These are phyloP conservation scores for Aspergillus conjunctus DNA, from an alignment of 495 filamentous ascomycete species.

Conservation along the genomic window DNA sequence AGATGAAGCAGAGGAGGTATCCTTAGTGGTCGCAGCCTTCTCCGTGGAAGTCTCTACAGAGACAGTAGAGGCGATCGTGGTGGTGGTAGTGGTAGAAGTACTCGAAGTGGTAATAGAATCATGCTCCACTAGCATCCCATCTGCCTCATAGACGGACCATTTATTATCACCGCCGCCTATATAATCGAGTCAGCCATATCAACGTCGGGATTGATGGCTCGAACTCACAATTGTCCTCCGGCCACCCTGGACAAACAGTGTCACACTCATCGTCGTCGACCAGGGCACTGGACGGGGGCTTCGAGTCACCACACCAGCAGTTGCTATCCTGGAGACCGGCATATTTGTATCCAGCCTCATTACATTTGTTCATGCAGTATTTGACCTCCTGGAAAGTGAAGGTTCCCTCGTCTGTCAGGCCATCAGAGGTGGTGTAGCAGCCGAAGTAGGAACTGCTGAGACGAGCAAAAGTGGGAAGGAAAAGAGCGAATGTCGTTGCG, in stretches of 20 bases:
- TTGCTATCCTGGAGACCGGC: not conserved
- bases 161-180: constrained; percentile 7
- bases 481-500: not conserved
- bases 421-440: constrained; percentile 6
- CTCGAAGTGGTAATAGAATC: not conserved
- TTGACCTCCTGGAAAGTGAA: constrained; percentile 5
- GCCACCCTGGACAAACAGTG: constrained; percentile 3
- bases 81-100: not conserved
- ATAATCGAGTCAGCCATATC: not conserved
- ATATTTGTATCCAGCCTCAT: not conserved
- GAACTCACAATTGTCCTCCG: constrained; percentile 9
- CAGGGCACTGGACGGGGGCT: not conserved
- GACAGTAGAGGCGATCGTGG: too few relatives aligned
- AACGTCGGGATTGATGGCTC: not conserved
- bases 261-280: constrained; percentile 11
- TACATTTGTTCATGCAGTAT: not conserved
- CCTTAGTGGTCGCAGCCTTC: not conserved
- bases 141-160: constrained; percentile 11
- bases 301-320: constrained; percentile 14
- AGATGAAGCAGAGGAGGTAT: not conserved
- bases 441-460: not conserved
- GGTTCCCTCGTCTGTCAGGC: not conserved
- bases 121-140: not conserved
- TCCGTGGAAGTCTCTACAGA: not conserved
- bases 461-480: not conserved